Evolutionary conservation across 2,329 filamentous ascomycete genomes (phyloP).

Genomic region (Taxawa tesnikishii): DNA sequence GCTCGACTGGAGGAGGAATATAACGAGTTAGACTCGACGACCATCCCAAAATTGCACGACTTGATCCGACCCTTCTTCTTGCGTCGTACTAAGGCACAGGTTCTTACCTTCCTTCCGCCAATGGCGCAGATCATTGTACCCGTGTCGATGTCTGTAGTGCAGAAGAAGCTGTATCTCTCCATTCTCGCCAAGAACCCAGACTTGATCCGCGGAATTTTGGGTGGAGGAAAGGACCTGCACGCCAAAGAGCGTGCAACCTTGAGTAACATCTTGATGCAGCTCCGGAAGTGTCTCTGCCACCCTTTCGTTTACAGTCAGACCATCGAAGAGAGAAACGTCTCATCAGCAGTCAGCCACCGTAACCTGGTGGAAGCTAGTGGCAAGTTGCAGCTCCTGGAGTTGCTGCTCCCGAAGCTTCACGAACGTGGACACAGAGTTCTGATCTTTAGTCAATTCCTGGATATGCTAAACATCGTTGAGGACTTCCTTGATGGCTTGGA

Average conservation of each 20-base stretch:
- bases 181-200: constrained; percentile 86
- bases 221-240: constrained; percentile 39
- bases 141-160: constrained; percentile 86
- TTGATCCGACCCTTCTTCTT: constrained; percentile 64
- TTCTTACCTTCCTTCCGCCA: constrained; percentile 80
- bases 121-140: constrained; percentile 94
- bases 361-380: constrained; percentile 86
- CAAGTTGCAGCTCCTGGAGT: constrained; percentile 72
- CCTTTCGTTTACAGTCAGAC: constrained; percentile 87
- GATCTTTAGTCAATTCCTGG: constrained; percentile 91
- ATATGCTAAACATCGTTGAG: constrained; percentile 76
- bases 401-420: constrained; percentile 77
- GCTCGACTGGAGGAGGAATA: constrained; percentile 64
- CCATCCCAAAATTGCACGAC: constrained; percentile 66
- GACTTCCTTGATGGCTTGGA: constrained; percentile 75
- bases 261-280: constrained; percentile 90
- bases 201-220: constrained; percentile 78
- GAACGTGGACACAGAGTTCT: constrained; percentile 81
- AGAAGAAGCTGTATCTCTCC: constrained; percentile 88
- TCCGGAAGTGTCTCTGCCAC: constrained; percentile 89
- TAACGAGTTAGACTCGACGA: constrained; percentile 67
- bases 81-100: constrained; percentile 76
- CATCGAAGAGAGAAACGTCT: constrained; percentile 69
- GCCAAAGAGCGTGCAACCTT: constrained; percentile 63
- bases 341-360: constrained; percentile 51